Evolutionary conservation across 2,329 filamentous ascomycete species (phyloP).

Genomic region (Apiospora malaysiana): DNA sequence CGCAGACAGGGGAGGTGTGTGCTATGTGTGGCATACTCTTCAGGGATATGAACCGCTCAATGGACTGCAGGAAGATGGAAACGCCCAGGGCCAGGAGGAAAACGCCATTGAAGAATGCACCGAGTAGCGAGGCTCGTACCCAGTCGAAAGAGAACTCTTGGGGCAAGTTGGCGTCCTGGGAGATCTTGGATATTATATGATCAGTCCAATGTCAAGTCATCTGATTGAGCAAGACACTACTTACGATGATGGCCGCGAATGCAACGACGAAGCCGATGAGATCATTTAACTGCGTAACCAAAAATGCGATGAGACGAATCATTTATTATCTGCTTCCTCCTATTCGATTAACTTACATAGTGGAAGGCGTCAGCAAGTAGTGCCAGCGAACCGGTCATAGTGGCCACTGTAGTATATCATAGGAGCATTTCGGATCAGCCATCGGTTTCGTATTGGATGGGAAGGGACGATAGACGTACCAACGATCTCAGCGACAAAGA

Average conservation of each 20-base stretch:
- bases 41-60: constrained; percentile 71
- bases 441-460: constrained; percentile 9
- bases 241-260: constrained; percentile 66
- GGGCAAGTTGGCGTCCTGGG: constrained; percentile 61
- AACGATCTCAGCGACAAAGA: constrained; percentile 58
- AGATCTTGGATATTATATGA: constrained; percentile 49
- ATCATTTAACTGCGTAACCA: constrained; percentile 61
- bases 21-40: constrained; percentile 47
- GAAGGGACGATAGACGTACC: constrained; percentile 44
- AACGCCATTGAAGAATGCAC: constrained; percentile 81
- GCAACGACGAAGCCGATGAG: constrained; percentile 73
- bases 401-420: constrained; percentile 36
- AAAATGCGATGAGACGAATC: not conserved
- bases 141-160: constrained; percentile 73
- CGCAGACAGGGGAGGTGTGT: not conserved
- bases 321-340: rapidly evolving
- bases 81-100: constrained; percentile 75
- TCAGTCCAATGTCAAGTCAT: constrained; percentile 23
- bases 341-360: constrained; percentile 58
- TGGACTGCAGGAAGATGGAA: constrained; percentile 74
- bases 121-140: constrained; percentile 74
- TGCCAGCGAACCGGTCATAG: constrained; percentile 70
- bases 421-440: not conserved
- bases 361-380: constrained; percentile 81
- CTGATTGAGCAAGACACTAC: not conserved